Conservation (phyloP, 768 basidiomycete species). For the Amyloporia xantha region DNA sequence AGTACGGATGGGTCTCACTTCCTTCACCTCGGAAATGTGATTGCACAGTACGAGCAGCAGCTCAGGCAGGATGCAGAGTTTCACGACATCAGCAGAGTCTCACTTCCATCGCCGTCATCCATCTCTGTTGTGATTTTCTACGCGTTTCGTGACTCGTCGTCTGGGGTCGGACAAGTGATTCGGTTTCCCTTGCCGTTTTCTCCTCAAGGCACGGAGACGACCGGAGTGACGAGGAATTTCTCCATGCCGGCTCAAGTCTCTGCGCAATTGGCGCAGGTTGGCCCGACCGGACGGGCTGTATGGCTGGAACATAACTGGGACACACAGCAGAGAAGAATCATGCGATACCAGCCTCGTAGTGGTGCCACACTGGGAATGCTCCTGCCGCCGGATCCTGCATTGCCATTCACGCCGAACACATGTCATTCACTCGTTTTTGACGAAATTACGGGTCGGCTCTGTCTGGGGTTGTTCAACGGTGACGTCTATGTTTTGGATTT, state of each 20-base stretch:
- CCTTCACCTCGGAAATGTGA: slow-evolving; percentile 15
- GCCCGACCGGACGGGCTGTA: slow-evolving; percentile 40
- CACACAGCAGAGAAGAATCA: slow-evolving; percentile 39
- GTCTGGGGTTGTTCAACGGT: slow-evolving; percentile 44
- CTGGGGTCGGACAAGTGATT: slow-evolving; percentile 12
- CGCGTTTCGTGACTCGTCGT: slow-evolving; percentile 9
- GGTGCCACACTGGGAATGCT: slow-evolving; percentile 28
- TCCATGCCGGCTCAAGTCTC: slow-evolving; percentile 18
- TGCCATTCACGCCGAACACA: slow-evolving; percentile 44
- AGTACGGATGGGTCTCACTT: neutral
- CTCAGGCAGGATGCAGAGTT: slow-evolving; percentile 13
- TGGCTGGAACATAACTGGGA: slow-evolving; percentile 50
- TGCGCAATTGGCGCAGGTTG: slow-evolving; percentile 22
- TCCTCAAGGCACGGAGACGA: neutral
- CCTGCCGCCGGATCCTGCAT: slow-evolving; percentile 38
- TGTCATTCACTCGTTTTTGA: slow-evolving; percentile 48
- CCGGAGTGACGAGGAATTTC: slow-evolving; percentile 7
- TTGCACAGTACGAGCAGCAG: slow-evolving; percentile 12
- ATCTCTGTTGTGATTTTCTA: slow-evolving; percentile 16
- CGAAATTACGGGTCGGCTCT: slow-evolving; percentile 47
- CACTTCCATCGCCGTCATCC: slow-evolving; percentile 11
- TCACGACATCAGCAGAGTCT: slow-evolving; percentile 17
- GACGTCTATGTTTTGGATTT: slow-evolving; percentile 44
- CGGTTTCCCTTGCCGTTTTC: slow-evolving; percentile 8
- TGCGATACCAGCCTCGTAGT: slow-evolving; percentile 36